phyloP scores from a whole-genome alignment of 202 grass and related monocot species.

The Carex arenaria region DNA sequence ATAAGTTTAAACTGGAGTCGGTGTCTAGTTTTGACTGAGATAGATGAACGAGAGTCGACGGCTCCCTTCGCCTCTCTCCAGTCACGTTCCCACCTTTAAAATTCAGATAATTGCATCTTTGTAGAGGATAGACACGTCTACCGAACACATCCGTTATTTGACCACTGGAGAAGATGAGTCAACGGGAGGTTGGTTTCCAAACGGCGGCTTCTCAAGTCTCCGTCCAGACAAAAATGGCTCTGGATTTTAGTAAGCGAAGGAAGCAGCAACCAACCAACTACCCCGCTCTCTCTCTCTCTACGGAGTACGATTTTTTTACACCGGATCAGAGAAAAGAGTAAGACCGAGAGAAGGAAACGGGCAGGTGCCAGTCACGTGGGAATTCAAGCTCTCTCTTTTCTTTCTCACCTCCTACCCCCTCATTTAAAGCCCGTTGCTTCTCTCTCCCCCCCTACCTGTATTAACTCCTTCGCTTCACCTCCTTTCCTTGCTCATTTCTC shows the following conservation, averaged over 20 bases:
- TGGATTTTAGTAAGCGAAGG: background rate
- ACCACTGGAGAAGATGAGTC: background rate
- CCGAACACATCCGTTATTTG: background rate
- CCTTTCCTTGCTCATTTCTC: background rate
- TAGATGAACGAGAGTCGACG: background rate
- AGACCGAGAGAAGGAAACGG: slow-evolving; percentile 14
- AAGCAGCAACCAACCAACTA: slow-evolving; percentile 15
- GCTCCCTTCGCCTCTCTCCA: background rate
- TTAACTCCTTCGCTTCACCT: slow-evolving; percentile 2
- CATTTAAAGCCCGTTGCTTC: slow-evolving; percentile 27
- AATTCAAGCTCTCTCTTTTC: background rate
- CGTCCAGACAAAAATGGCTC: slow-evolving; percentile 13
- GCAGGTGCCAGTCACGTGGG: slow-evolving; percentile 27
- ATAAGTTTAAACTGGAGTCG: background rate
- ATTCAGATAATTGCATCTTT: background rate
- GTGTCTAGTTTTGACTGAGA: slow-evolving; percentile 6
- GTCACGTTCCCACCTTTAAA: background rate
- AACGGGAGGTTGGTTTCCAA: background rate
- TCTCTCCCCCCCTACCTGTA: background rate
- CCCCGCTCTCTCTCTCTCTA: background rate
- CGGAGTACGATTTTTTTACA: background rate
- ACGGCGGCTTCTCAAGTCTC: slow-evolving; percentile 2
- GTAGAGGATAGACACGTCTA: background rate
- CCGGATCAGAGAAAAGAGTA: background rate
- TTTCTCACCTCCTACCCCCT: slow-evolving; percentile 3